Conservation (phyloP, 805 yeast genomes). For the Teunomyces barrocoloradensis region DNA sequence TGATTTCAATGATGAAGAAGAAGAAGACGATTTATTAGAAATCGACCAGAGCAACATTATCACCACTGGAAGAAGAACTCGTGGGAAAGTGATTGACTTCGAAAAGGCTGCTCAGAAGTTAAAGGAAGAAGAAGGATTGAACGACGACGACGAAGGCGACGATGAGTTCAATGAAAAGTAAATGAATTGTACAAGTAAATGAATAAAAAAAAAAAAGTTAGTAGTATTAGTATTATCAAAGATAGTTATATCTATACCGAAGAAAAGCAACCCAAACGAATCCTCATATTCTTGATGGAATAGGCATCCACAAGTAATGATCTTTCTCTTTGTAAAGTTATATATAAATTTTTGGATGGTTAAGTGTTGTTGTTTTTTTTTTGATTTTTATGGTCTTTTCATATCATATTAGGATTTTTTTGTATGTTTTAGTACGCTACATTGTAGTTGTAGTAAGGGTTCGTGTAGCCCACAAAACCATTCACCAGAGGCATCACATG, state of each 20-base stretch:
- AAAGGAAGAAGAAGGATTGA: constrained; percentile 46
- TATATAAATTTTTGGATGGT: not conserved
- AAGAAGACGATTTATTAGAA: constrained; percentile 76
- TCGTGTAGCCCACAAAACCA: constrained; percentile 33
- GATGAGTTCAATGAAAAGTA: constrained; percentile 9
- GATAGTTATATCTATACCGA: constrained; percentile 1
- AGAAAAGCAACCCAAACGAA: not conserved
- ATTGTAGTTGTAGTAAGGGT: constrained; percentile 36
- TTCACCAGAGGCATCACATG: constrained; percentile 8
- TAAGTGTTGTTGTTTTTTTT: too few relatives aligned
- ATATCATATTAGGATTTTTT: not conserved
- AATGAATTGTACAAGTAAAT: not conserved
- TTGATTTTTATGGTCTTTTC: not conserved
- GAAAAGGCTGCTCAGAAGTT: constrained; percentile 74
- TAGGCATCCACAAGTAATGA: not conserved
- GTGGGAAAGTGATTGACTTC: constrained; percentile 86
- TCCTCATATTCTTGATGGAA: not conserved
- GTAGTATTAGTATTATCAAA: not conserved
- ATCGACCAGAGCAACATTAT: constrained; percentile 83
- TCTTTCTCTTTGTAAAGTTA: too few relatives aligned
- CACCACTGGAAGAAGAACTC: constrained; percentile 81
- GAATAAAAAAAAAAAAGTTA: not conserved
- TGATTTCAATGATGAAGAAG: constrained; percentile 59
- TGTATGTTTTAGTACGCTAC: constrained; percentile 16
- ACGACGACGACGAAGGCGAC: constrained; percentile 32